Conservation (phyloP, 2,329 filamentous ascomycete species). For the Hypoxylon sp. region DNA sequence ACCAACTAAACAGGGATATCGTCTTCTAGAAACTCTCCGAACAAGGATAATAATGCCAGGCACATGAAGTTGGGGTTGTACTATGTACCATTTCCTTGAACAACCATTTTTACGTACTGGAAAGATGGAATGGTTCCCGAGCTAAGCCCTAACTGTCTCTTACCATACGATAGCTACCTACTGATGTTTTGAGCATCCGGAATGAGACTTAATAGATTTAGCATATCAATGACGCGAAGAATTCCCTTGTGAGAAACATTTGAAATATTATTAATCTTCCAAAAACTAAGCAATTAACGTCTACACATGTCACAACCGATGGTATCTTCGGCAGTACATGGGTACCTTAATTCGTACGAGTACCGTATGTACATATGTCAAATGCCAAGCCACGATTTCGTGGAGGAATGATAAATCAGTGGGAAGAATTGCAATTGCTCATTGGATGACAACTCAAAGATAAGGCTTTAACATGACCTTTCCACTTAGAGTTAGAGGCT, state of each 20-base stretch:
- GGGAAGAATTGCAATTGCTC: conserved; percentile 16
- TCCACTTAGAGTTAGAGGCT: conserved; percentile 15
- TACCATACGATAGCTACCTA: neutral
- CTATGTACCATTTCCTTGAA: neutral
- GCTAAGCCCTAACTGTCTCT: conserved; percentile 8
- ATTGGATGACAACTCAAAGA: conserved; percentile 45
- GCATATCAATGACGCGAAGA: neutral
- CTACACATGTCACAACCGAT: neutral
- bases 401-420: conserved; percentile 49
- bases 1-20: conserved; percentile 8
- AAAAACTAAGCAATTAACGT: neutral
- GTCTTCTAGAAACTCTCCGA: conserved; percentile 17
- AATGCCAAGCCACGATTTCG: conserved; percentile 47
- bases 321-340: neutral
- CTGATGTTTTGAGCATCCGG: neutral
- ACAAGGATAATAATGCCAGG: conserved; percentile 22
- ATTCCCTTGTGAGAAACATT: neutral
- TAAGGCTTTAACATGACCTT: conserved; percentile 37
- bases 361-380: conserved; percentile 13
- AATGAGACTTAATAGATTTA: neutral
- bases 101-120: conserved; percentile 32
- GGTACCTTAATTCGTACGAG: neutral
- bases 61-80: conserved; percentile 8
- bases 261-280: neutral
- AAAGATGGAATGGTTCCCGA: conserved; percentile 11